Evolutionary conservation across 768 basidiomycete genomes (phyloP).

Genomic region (Gloeopeniophorella convolvens): DNA sequence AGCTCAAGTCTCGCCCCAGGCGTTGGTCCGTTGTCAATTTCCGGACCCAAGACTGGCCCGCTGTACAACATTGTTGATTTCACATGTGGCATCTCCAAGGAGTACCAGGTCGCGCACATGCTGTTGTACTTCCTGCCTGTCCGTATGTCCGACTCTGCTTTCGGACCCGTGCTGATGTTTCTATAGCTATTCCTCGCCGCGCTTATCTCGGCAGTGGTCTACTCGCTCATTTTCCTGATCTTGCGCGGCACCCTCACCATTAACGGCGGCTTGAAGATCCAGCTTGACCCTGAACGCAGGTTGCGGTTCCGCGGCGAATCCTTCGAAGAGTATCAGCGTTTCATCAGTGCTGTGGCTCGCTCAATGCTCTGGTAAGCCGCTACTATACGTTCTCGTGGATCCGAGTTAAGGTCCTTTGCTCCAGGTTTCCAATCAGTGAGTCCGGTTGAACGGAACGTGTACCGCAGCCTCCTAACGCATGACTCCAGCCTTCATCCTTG

Average conservation of each 20-base stretch:
- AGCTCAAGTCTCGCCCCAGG: slow-evolving; percentile 15
- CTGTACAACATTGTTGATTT: slow-evolving; percentile 48
- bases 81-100: slow-evolving; percentile 44
- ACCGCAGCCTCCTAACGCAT: slow-evolving; percentile 1
- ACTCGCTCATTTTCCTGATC: slow-evolving; percentile 54
- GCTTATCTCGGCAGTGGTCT: slow-evolving; percentile 48
- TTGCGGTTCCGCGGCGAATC: slow-evolving; percentile 26
- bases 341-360: slow-evolving; percentile 54
- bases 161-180: background rate
- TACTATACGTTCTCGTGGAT: background rate
- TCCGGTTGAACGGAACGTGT: background rate
- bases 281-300: slow-evolving; percentile 42
- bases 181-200: slow-evolving; percentile 53
- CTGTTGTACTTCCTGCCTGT: slow-evolving; percentile 61
- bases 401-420: slow-evolving; percentile 4
- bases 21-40: slow-evolving; percentile 27
- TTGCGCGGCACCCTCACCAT: slow-evolving; percentile 51
- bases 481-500: slow-evolving; percentile 51
- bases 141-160: slow-evolving; percentile 17
- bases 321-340: slow-evolving; percentile 48
- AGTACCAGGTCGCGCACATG: slow-evolving; percentile 39
- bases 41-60: slow-evolving; percentile 31
- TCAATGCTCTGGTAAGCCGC: slow-evolving; percentile 63
- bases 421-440: slow-evolving; percentile 57
- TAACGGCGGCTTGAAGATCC: slow-evolving; percentile 45